phyloP scores from a whole-genome alignment of 2,329 filamentous ascomycete species.

The Cladosporium sp. region DNA sequence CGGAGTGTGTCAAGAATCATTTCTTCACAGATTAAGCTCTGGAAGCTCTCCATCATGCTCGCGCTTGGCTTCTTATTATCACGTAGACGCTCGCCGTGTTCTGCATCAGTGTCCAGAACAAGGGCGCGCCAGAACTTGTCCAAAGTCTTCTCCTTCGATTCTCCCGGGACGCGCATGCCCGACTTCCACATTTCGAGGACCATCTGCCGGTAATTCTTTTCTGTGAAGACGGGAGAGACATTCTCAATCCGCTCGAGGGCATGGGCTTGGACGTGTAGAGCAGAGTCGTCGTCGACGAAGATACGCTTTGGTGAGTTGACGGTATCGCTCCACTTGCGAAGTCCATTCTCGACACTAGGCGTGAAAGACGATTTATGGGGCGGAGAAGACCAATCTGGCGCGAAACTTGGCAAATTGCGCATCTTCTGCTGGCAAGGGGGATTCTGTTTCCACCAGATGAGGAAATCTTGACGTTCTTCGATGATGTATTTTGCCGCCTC shows the following conservation, averaged over 20 bases:
- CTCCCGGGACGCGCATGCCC: background rate
- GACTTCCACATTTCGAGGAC: background rate
- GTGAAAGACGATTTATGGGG: background rate
- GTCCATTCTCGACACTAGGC: background rate
- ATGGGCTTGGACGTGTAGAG: slow-evolving; percentile 12
- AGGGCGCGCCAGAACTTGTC: slow-evolving; percentile 8
- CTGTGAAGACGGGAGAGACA: slow-evolving; percentile 6
- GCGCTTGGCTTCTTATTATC: background rate
- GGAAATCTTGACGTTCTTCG: slow-evolving; percentile 12
- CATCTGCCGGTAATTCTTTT: background rate
- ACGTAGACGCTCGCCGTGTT: background rate
- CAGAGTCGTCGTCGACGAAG: background rate
- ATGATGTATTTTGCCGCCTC: slow-evolving; percentile 11
- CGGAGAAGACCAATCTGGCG: slow-evolving; percentile 2
- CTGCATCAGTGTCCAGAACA: background rate
- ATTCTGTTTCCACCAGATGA: slow-evolving; percentile 7
- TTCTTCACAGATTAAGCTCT: slow-evolving; percentile 10
- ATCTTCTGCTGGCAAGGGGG: background rate
- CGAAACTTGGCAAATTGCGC: slow-evolving; percentile 4
- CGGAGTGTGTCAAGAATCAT: slow-evolving; percentile 1
- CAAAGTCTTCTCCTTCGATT: background rate
- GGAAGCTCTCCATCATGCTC: background rate
- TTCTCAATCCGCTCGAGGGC: background rate
- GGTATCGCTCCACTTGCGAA: slow-evolving; percentile 6
- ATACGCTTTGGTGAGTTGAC: slow-evolving; percentile 7